Evolutionary conservation across 441 rosid species (phyloP), one percentile per base, ranked within the genome.

Genomic region (Eruca vesicaria): DNA sequence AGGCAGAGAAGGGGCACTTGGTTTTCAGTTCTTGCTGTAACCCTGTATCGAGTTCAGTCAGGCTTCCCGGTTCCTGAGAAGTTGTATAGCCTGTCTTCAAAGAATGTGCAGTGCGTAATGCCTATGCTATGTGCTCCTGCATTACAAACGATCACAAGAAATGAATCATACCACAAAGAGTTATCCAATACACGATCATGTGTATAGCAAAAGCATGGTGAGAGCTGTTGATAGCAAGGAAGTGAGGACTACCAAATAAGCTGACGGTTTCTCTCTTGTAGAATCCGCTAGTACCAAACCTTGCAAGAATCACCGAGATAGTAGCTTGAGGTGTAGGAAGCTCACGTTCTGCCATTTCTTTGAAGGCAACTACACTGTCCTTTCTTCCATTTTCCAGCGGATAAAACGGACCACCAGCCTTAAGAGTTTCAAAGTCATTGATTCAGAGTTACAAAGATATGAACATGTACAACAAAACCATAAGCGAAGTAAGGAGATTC

Each of bases 351-450:
- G 94, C 97, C 9, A 36, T 62, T 2, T 82, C 84, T 29, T 74
- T 62, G 77, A 78, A 91, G 18, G 90, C 66, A 6, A 36, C 35
- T 8, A 48, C 58, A 45, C 90, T 78, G 43, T 90, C 97, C 72
- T 77, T 86, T 75, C 97, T 83, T 55, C 95, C 98, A 16, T 91
- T 87, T 33, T 71, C 73, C 57, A 89, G 62, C 7, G 92, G 95
- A 82, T 90, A 90, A 76, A 82, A 89, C 9, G 97, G 95, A 58
- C 98, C 97, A 64, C 95, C 95, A 36, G 88, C 77, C 92, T 89
- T 15, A 16, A 16, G 78, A 79, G 75, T 35, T 60, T 78, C 81
- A 59, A 66, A 35, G 9, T 62, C 6, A 57, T 35, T 9, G 21
- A 43, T n/a, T 38, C 20, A 71, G 18, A 52, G 14, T 56, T 68